Base-by-base conservation (phyloP, 208 protist species). In the Trichomonas gallinae region DNA sequence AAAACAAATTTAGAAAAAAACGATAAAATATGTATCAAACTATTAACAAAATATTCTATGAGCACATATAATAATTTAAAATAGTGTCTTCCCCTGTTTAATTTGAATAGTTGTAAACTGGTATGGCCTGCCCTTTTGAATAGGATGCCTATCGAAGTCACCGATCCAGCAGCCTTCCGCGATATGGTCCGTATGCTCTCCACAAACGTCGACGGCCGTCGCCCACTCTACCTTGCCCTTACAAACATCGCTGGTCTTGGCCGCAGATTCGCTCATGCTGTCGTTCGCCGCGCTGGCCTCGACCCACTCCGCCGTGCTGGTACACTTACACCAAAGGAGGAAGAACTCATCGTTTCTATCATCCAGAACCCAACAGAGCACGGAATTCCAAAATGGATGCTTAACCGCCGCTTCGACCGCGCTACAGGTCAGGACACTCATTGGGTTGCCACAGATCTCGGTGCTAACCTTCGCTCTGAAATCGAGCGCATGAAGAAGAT, bases 111-210 rank as follows among this genome's bases (percentile, higher is more conserved):
- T 72, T 72, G 58, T 72, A 72, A 72, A 72, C 2, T 72, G 21
- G 46, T n/a, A 72, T 72, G 58, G 58, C 58, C 26, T n/a, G 58
- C 26, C 26, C 58, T 72, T 72, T 72, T 72, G 21, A n/a, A n/a
- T n/a, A 72, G 58, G 58, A 93, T 93, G 87, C 87, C 87, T 58
- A 42, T 93, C 87, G 87, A 93, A 51, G 44, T 51, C 6, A 51
- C 51, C 21, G 93, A 96, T 83, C 48, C 93, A 89, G n/a, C 49
- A 23, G 58, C 51, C 11, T 96, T 96, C 46, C 49, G 72, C 40
- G 58, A 96, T 83, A 96, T 96, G 44, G 63, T 96, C 17, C 96
- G 96, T 96, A 82, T 96, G 48, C 72, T 96, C 17, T 38, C 51
- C 3, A 88, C 96, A 82, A 96, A 96, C 42, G 63, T 96, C 21